These are phyloP conservation scores for Suillus cothurnatus DNA, from an alignment of 768 basidiomycete genomes.

Conservation along the genomic window DNA sequence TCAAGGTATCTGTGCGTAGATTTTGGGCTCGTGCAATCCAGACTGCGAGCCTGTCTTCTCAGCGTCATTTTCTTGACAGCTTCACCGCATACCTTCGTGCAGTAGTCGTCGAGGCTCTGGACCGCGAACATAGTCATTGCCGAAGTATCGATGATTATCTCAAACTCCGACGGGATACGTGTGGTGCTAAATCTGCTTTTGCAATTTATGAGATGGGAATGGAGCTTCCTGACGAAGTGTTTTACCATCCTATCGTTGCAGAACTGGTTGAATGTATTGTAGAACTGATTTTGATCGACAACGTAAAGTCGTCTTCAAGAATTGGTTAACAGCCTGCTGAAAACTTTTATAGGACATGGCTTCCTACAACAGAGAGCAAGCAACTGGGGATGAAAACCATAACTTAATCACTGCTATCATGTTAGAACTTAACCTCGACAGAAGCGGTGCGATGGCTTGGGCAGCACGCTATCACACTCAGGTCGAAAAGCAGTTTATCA, in stretches of 20 bases:
- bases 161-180: conserved; percentile 32
- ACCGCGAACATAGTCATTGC: conserved; percentile 12
- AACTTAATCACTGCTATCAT: conserved; percentile 39
- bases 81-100: conserved; percentile 5
- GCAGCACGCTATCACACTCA: conserved; percentile 16
- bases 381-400: conserved; percentile 33
- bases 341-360: conserved; percentile 31
- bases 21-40: conserved; percentile 12
- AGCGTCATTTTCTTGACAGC: conserved; percentile 11
- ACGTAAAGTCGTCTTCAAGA: conserved; percentile 14
- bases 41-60: conserved; percentile 3
- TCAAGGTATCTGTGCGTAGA: neutral
- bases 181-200: conserved; percentile 32
- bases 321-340: neutral
- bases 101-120: conserved; percentile 6
- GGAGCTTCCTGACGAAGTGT: conserved; percentile 36
- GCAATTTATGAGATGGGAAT: conserved; percentile 30
- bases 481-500: conserved; percentile 20
- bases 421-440: conserved; percentile 23
- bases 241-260: conserved; percentile 24
- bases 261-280: conserved; percentile 12
- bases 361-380: conserved; percentile 40
- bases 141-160: conserved; percentile 35
- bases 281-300: conserved; percentile 26
- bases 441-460: too few species aligned